These are phyloP conservation scores for Fusarium fujikuroi DNA, from an alignment of 2,329 filamentous ascomycete genomes.

Conservation along the genomic window DNA sequence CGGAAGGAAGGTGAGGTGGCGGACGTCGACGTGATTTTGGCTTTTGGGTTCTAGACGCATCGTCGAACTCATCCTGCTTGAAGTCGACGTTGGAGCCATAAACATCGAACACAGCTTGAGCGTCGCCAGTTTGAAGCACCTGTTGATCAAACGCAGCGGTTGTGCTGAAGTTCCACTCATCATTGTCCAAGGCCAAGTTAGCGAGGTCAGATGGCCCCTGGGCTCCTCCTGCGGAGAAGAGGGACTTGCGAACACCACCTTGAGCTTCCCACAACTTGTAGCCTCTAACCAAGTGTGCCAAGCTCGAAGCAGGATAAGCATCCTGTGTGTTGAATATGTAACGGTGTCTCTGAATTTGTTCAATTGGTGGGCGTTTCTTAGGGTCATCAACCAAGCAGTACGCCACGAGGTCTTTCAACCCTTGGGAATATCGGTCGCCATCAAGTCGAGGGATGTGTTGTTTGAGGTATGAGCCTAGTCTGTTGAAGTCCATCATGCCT, in stretches of 20 bases:
- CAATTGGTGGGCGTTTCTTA: conserved; percentile 73
- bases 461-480: conserved; percentile 67
- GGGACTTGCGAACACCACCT: conserved; percentile 75
- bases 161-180: conserved; percentile 76
- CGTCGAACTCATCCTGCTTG: conserved; percentile 55
- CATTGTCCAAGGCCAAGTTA: conserved; percentile 59
- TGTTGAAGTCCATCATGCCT: conserved; percentile 57
- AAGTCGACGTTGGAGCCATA: conserved; percentile 70
- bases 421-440: conserved; percentile 75
- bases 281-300: conserved; percentile 74
- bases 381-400: conserved; percentile 79
- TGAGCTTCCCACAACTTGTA: conserved; percentile 81
- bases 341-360: conserved; percentile 74
- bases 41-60: conserved; percentile 64
- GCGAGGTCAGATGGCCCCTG: conserved; percentile 61
- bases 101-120: conserved; percentile 69
- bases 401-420: conserved; percentile 75
- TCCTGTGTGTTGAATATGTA: conserved; percentile 73
- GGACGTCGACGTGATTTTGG: conserved; percentile 65
- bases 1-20: conserved; percentile 66
- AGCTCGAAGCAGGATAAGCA: conserved; percentile 70
- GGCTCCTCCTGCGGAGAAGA: conserved; percentile 70
- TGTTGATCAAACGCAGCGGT: conserved; percentile 72
- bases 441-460: conserved; percentile 74
- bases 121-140: conserved; percentile 63